phyloP scores from a whole-genome alignment of 2,329 filamentous ascomycete species.

The Aspergillus udagawae region DNA sequence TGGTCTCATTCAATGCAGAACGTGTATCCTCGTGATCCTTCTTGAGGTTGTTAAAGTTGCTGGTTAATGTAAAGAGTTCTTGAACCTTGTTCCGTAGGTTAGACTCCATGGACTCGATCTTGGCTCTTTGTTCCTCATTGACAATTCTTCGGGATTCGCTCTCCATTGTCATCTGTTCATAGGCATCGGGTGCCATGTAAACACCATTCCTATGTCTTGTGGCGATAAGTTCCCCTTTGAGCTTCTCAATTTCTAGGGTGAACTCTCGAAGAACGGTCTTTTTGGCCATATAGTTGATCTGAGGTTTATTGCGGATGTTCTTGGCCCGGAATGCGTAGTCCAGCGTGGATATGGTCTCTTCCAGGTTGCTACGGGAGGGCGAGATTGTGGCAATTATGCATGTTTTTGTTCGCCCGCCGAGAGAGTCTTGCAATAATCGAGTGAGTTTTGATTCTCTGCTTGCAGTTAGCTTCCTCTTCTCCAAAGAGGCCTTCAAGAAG shows the following conservation, averaged over 20 bases:
- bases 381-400: conserved; percentile 98
- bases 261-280: conserved; percentile 89
- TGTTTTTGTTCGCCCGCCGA: conserved; percentile 92
- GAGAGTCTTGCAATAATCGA: conserved; percentile 87
- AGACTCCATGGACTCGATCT: conserved; percentile 85
- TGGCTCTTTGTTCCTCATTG: conserved; percentile 85
- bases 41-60: conserved; percentile 81
- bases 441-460: conserved; percentile 90
- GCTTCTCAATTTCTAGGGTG: conserved; percentile 84
- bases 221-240: conserved; percentile 89
- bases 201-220: conserved; percentile 93
- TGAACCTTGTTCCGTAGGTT: conserved; percentile 92
- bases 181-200: conserved; percentile 82
- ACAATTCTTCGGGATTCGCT: conserved; percentile 90
- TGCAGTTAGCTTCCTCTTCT: conserved; percentile 32
- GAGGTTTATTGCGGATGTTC: conserved; percentile 97
- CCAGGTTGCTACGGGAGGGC: conserved; percentile 88
- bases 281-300: conserved; percentile 91
- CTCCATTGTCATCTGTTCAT: conserved; percentile 85
- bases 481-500: neutral
- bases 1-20: conserved; percentile 69
- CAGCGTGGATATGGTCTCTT: conserved; percentile 96
- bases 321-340: conserved; percentile 98
- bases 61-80: conserved; percentile 81
- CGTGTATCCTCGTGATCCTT: conserved; percentile 81